A percentile compares a stretch with the other conserved stretches of the same genome.
Evolutionary conservation across 1,284 basidiomycete species (phyloP).

Genomic region (Xanthoconium separans): DNA sequence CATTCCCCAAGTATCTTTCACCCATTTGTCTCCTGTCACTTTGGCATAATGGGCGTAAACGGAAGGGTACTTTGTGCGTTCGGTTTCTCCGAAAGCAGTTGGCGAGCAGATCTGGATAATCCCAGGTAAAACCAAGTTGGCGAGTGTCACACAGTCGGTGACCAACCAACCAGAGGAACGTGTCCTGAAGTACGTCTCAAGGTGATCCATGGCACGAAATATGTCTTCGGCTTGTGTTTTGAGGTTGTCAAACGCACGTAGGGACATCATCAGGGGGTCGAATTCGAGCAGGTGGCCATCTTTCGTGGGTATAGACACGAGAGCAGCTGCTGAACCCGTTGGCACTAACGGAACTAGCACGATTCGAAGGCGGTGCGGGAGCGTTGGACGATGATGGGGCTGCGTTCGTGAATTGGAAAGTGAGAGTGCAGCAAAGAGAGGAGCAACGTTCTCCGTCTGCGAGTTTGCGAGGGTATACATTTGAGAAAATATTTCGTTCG

Average conservation of each 20-base stretch:
- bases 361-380: conserved; percentile 2
- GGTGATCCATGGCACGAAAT: conserved; percentile 29
- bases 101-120: conserved; percentile 25
- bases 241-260: conserved; percentile 63
- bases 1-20: conserved; percentile 28
- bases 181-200: conserved; percentile 52
- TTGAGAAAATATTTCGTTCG: conserved; percentile 21
- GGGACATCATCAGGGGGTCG: conserved; percentile 70
- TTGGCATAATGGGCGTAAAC: conserved; percentile 47
- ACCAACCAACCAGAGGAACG: conserved; percentile 43
- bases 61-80: conserved; percentile 44
- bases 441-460: conserved; percentile 39
- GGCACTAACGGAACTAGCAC: no score
- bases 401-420: conserved; percentile 39
- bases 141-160: conserved; percentile 56
- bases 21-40: conserved; percentile 46
- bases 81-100: conserved; percentile 35
- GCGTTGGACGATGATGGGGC: conserved; percentile 33
- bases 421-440: conserved; percentile 33
- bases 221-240: not conserved
- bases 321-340: no score
- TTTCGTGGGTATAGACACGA: conserved; percentile 42
- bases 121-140: conserved; percentile 53
- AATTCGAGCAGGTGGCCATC: conserved; percentile 79
- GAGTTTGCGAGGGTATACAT: conserved; percentile 50